These are phyloP conservation scores for Cryptococcus sp. DNA, from an alignment of 1,284 basidiomycete genomes.

Conservation along the genomic window DNA sequence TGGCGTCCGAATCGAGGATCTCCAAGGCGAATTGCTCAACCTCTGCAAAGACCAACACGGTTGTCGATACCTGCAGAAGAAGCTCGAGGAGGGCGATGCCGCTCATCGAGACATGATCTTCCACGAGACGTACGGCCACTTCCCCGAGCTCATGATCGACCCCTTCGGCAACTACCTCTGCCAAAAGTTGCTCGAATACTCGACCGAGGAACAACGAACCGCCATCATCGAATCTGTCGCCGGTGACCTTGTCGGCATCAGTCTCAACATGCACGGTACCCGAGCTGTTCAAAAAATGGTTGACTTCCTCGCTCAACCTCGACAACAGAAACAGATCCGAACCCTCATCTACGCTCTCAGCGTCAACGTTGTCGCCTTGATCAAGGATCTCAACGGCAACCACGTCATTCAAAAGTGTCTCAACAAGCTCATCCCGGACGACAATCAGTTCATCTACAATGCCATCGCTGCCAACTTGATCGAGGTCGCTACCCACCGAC, in stretches of 20 bases:
- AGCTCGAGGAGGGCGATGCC: slow-evolving; percentile 89
- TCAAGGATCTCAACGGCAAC: slow-evolving; percentile 99
- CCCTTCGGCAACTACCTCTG: slow-evolving; percentile 99
- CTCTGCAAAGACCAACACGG: slow-evolving; percentile 99
- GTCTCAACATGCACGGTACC: slow-evolving; percentile 99
- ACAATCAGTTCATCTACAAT: slow-evolving; percentile 99
- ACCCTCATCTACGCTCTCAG: slow-evolving; percentile 95
- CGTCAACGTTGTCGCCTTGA: slow-evolving; percentile 95
- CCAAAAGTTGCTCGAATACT: slow-evolving; percentile 96
- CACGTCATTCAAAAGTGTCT: slow-evolving; percentile 98
- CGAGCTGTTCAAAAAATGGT: slow-evolving; percentile 99
- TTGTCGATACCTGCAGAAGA: slow-evolving; percentile 97
- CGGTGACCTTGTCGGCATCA: slow-evolving; percentile 94
- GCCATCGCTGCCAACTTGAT: slow-evolving; percentile 98
- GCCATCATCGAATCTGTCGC: slow-evolving; percentile 96
- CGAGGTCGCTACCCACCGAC: slow-evolving; percentile 97
- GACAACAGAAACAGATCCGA: slow-evolving; percentile 84
- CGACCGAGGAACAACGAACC: slow-evolving; percentile 95
- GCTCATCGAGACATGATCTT: slow-evolving; percentile 99
- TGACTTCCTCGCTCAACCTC: slow-evolving; percentile 92
- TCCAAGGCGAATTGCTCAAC: slow-evolving; percentile 86
- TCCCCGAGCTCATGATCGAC: slow-evolving; percentile 98
- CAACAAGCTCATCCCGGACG: slow-evolving; percentile 94
- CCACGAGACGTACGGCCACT: slow-evolving; percentile 94
- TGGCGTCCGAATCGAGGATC: slow-evolving; percentile 88